Conservation (phyloP, 2,329 filamentous ascomycete species). For the Aspergillus ochraceus region DNA sequence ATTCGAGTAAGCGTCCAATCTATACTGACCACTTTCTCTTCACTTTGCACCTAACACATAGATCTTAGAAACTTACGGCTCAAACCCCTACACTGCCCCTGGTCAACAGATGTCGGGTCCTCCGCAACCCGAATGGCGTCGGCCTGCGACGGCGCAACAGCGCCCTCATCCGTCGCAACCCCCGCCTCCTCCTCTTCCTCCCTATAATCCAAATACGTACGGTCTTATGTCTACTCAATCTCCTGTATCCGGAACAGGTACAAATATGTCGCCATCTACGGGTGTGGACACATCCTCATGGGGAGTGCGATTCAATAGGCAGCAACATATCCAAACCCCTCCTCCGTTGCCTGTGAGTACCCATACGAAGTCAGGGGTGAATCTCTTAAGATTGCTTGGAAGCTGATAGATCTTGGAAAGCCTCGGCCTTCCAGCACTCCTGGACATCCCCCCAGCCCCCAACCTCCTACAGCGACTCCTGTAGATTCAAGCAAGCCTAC, state of each 20-base stretch:
- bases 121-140: slow-evolving; percentile 42
- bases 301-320: slow-evolving; percentile 46
- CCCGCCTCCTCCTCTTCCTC: slow-evolving; percentile 16
- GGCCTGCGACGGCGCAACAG: slow-evolving; percentile 20
- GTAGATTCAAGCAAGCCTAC: slow-evolving; percentile 22
- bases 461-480: slow-evolving; percentile 18
- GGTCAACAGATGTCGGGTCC: slow-evolving; percentile 23
- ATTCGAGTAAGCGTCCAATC: slow-evolving; percentile 1
- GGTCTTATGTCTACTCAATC: slow-evolving; percentile 32
- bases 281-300: slow-evolving; percentile 38
- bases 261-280: slow-evolving; percentile 18
- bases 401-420: slow-evolving; percentile 18
- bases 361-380: not conserved
- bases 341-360: slow-evolving; percentile 41
- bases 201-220: slow-evolving; percentile 38
- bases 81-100: slow-evolving; percentile 26
- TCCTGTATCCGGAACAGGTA: slow-evolving; percentile 1
- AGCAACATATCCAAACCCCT: slow-evolving; percentile 26
- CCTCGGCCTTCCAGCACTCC: slow-evolving; percentile 38
- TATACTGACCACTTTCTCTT: not conserved
- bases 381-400: not conserved
- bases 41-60: not conserved
- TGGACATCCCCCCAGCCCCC: slow-evolving; percentile 17
- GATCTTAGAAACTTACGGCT: slow-evolving; percentile 35
- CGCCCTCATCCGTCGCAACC: slow-evolving; percentile 28